Base-by-base conservation (phyloP, 169 alveolate species). In the Plasmodium yoelii region DNA sequence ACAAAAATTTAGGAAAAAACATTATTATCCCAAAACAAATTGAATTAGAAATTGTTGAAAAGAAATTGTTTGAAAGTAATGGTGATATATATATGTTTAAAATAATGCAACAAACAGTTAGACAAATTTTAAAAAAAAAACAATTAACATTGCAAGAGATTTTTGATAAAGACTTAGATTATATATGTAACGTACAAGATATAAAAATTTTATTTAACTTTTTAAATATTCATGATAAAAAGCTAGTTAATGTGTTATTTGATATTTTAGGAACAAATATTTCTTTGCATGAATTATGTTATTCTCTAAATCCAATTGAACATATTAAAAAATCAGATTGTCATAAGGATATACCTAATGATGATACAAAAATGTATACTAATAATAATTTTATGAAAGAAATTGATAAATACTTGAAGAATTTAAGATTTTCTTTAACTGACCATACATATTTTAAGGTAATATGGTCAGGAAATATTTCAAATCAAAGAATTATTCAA, bases 21-120 rank as follows among this genome's bases (percentile, higher is more conserved):
- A 34, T 82, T 9, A n/a, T 39, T 47, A 15, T 67, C 7, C 44
- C 65, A 18, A 86, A 86, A 57, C 69, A 86, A 57, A 46, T 86
- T 4, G 77, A 86, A 69, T 19, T 86, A n/a, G 91, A 86, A 70
- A 56, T 86, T 34, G 51, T 70, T 19, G 91, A 86, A 49, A 86
- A 71, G 34, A 86, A 86, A 51, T 53, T 86, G 13, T 86, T 86
- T 59, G 91, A 86, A 60, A 87, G 87, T 15, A 86, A 71, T 56
- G 91, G 91, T 28, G 91, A 86, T 26, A 86, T 86, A 4, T 86
- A 86, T 70, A 65, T 74, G 2, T 86, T 86, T 86, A 86, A 86
- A 86, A 56, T 86, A 51, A 86, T 86, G 86, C 91, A 86, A 39
- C 70, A 86, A 57, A 86, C 19, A 39, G 91, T 86, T 4, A 57